Base-by-base conservation (phyloP, 2,329 filamentous ascomycete genomes). In the Fusarium globosum region DNA sequence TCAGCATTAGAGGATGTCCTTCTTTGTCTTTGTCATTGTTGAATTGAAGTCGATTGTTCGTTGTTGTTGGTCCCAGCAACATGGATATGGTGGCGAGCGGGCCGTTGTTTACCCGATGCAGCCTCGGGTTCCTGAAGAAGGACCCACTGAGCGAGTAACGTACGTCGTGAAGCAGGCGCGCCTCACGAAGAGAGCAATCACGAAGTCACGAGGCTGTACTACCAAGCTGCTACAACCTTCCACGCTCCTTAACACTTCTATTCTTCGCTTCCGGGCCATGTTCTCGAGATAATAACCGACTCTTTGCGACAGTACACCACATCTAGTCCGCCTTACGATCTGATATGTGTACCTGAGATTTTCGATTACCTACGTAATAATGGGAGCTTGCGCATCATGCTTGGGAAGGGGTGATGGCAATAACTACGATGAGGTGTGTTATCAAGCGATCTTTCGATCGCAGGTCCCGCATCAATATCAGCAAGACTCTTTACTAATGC, bases 301-400 rank as follows among this genome's bases (percentile, higher is more conserved):
- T 33, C 21, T 52, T 46, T 41, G 51, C 64, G 57, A 66, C 59
- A 68, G 30, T 55, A 45, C 49, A 33, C 52, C 56, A 45, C 63
- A 61, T 58, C 45, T 28, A 26, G 11, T 38, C 41, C 23, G 28
- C 42, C n/a, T 53, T 48, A 48, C 58, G 61, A 72, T 68, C 53
- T 74, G 75, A 68, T 74, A 74, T 78, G 75, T 68, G 65, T 72
- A 66, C 58, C 51, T 61, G 65, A 57, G 48, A 60, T 64, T 65
- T 68, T 61, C 64, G 59, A 64, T 58, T 52, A 76, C 65, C 53
- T 49, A 76, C 65, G 64, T 59, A 51, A 81, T 57, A 69, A 91
- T 91, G 90, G 90, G 90, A 68, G 85, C 85, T 80, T 91, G 89
- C 81, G 84, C 87, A 69, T 91, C 89, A 63, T 92, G 90, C 78